Evolutionary conservation across 306 rosid species (phyloP), one percentile per base, ranked within the genome.

Genomic region (Cicer yamashitae): DNA sequence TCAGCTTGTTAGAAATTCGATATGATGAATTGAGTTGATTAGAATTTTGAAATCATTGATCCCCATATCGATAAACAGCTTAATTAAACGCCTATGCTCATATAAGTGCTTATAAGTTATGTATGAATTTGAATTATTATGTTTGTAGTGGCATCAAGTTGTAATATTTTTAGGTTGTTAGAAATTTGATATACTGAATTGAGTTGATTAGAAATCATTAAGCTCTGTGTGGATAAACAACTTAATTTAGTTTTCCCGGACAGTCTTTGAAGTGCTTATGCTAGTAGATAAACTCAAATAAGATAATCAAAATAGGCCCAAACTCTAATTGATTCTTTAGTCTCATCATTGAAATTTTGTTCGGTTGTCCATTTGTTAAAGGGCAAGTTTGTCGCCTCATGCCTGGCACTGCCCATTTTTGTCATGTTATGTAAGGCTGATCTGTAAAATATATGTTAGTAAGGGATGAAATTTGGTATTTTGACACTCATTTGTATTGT

Each of bases 111-210:
- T 30, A 30, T 30, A 30, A 30, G 37, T 30, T 30, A 0, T 30
- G 37, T 30, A 30, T 30, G 1, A 30, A 4, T 30, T 30, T 30
- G 37, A 30, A 30, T 30, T 30, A 30, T 80, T 70, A 39, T 10
- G 40, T 75, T 25, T 71, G 22, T 46, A 8, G 71, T 39, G 12
- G 18, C 60, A 56, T 18, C n/a, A 8, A 10, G 25, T 25, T 6
- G 46, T 44, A 34, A 15, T 73, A 7, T 62, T 61, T 67, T 30
- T 37, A 70, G 72, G 62, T 66, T 52, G 64, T 44, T 72, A 37
- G 60, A 38, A 48, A 9, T 58, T 66, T 18, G 13, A 40, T 71
- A 39, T 46, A 60, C 51, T 70, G 44, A 11, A 10, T 46, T 7
- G 40, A 50, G 2, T 10, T 78, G 58, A 44, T 52, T 9, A 15